phyloP scores from a whole-genome alignment of 1,139 yeast genomes.

The Keqinozyma sinolaborantium region DNA sequence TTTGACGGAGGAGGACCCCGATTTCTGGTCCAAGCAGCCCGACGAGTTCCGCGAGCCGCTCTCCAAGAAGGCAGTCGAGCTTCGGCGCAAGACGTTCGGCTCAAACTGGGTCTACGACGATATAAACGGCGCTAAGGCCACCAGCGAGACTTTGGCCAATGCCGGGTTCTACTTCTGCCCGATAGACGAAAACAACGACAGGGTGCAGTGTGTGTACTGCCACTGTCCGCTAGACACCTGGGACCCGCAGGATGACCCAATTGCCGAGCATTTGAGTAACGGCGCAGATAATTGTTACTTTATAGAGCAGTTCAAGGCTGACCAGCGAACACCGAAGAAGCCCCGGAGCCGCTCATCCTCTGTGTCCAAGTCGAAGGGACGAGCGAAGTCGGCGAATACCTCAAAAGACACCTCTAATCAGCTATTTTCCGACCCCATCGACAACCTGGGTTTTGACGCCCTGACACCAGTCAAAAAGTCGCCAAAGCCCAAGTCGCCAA shows the following conservation, averaged over 20 bases:
- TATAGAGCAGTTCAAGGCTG: slow-evolving; percentile 11
- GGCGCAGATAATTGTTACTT: slow-evolving; percentile 48
- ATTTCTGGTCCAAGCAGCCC: slow-evolving; percentile 15
- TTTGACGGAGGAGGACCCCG: slow-evolving; percentile 4
- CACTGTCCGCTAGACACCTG: slow-evolving; percentile 66
- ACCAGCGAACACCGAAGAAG: background rate
- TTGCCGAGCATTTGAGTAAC: slow-evolving; percentile 46
- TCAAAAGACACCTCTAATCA: slow-evolving; percentile 2
- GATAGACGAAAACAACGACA: slow-evolving; percentile 46
- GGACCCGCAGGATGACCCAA: slow-evolving; percentile 67
- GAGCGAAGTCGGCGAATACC: background rate
- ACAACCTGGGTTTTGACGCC: too few relatives aligned
- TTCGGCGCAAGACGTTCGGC: slow-evolving; percentile 52
- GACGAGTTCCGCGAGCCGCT: slow-evolving; percentile 26
- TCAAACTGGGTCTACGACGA: slow-evolving; percentile 54
- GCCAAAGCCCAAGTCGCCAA: too few relatives aligned
- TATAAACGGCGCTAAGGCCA: slow-evolving; percentile 19
- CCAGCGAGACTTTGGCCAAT: slow-evolving; percentile 34
- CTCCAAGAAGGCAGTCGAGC: slow-evolving; percentile 26
- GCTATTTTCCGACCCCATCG: too few relatives aligned
- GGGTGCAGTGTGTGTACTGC: slow-evolving; percentile 72
- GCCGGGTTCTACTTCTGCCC: slow-evolving; percentile 58
- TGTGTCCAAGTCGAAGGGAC: background rate
- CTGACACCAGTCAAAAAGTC: too few relatives aligned
- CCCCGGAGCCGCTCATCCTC: slow-evolving; percentile 3